Conservation (phyloP, 805 yeast species). For the Metschnikowia corniflorae region DNA sequence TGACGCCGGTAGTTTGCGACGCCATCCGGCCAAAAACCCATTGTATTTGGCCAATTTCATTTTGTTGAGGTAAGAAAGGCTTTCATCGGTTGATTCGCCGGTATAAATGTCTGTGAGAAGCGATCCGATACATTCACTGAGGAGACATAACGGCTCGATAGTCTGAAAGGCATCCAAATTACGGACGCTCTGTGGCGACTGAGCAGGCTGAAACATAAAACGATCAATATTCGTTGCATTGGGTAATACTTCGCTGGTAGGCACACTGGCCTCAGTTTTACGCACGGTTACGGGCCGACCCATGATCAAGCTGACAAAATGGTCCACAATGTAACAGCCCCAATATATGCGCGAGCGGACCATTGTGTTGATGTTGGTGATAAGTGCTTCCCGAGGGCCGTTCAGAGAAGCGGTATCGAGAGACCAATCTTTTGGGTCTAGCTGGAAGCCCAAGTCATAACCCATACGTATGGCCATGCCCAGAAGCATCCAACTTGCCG, state of each 20-base stretch:
- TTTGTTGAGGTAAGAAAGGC: conserved; percentile 10
- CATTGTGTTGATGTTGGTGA: conserved; percentile 12
- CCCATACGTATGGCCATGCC: conserved; percentile 23
- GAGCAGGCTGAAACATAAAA: conserved; percentile 12
- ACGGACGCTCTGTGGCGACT: conserved; percentile 4
- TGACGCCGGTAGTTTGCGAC: conserved; percentile 12
- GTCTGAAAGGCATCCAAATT: conserved; percentile 17
- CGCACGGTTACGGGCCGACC: conserved; percentile 21
- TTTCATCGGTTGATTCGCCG: conserved; percentile 13
- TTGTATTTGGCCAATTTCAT: conserved; percentile 13
- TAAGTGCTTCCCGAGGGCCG: conserved; percentile 6
- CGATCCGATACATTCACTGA: conserved; percentile 18
- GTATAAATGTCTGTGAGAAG: conserved; percentile 17
- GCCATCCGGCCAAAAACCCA: conserved; percentile 12
- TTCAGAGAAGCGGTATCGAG: conserved; percentile 4
- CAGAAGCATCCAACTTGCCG: conserved; percentile 20
- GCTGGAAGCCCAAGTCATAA: conserved; percentile 19
- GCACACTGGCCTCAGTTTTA: conserved; percentile 18
- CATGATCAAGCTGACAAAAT: conserved; percentile 19
- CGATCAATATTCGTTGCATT: conserved; percentile 14
- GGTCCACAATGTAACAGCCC: conserved; percentile 19
- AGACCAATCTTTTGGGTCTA: conserved; percentile 19
- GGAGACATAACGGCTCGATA: conserved; percentile 16
- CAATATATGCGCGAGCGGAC: conserved; percentile 19
- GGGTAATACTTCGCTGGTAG: conserved; percentile 18